Evolutionary conservation across 2,329 filamentous ascomycete genomes (phyloP), one percentile per base, ranked within the genome.

Genomic region (Fonsecaea erecta): DNA sequence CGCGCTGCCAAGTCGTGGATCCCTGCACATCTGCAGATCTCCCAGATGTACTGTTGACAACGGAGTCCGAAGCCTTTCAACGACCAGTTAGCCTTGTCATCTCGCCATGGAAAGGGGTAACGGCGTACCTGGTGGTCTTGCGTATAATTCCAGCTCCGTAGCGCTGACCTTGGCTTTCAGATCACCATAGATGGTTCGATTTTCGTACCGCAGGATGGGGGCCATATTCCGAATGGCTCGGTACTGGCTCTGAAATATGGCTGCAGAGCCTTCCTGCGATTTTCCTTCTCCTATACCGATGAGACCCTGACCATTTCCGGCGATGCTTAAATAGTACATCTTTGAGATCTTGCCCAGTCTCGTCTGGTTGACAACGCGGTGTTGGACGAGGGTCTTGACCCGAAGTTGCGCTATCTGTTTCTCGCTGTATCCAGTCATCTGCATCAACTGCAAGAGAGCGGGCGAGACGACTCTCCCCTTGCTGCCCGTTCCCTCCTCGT

Each of bases 211-310:
- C 56, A 88, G 87, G 62, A 99, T 87, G n/a, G 95, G 93, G 81
- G 88, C 87, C 91, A 99, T 93, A 82, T 95, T 97, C 74, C 90
- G 85, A 72, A 98, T 91, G 26, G 95, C 94, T 70, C 89, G 84
- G 80, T 93, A 87, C 77, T 86, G 87, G 52, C 93, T 90, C 80
- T 96, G 92, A 69, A 84, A 80, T 43, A 80, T 77, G 0, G 91
- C 92, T 65, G 91, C 87, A 34, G 83, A 80, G 0, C 82, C 74
- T 78, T 97, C 93, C 30, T 88, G 87, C 9, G 90, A 90, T 83
- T 98, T 99, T 72, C 91, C 93, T 79, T 94, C 90, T 63, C 95
- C 95, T 65, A 98, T 84, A 11, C 95, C 95, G 34, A 99, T 79
- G 73, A 94, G 85, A 16, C 95, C 95, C 71, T 95, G 86, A 64